These are phyloP conservation scores for Ustilago lituana DNA, from an alignment of 1,284 basidiomycete species.

Conservation along the genomic window DNA sequence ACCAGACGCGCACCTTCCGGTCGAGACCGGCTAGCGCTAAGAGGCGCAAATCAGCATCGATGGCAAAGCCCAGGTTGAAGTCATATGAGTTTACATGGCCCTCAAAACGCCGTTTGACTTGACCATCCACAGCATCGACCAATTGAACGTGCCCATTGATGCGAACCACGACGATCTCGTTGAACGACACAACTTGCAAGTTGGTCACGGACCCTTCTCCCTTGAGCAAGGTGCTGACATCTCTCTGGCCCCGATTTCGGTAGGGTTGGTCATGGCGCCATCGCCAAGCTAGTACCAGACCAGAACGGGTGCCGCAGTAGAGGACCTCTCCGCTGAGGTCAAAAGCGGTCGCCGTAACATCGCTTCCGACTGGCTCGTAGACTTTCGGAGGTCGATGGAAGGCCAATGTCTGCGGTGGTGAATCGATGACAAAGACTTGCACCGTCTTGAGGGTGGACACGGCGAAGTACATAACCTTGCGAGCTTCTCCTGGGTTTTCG, in stretches of 20 bases:
- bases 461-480: background rate
- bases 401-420: background rate
- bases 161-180: slow-evolving; percentile 22
- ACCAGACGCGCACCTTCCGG: slow-evolving; percentile 30
- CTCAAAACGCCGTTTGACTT: slow-evolving; percentile 2
- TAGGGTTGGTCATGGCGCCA: background rate
- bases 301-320: slow-evolving; percentile 22
- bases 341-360: slow-evolving; percentile 21
- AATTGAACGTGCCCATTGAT: slow-evolving; percentile 23
- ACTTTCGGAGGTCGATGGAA: too few relatives aligned
- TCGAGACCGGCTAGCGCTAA: slow-evolving; percentile 34
- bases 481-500: background rate
- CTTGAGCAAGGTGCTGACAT: background rate
- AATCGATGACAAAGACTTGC: background rate
- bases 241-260: too few relatives aligned
- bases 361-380: slow-evolving; percentile 2
- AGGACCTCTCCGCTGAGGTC: background rate
- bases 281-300: slow-evolving; percentile 7
- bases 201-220: slow-evolving; percentile 24
- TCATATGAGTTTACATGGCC: slow-evolving; percentile 41
- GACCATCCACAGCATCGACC: slow-evolving; percentile 1
- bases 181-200: background rate
- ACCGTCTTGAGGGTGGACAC: background rate
- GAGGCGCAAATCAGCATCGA: slow-evolving; percentile 14
- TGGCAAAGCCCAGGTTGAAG: slow-evolving; percentile 20